These are phyloP conservation scores for Pseudopithomyces chartarum DNA, from an alignment of 2,329 filamentous ascomycete species.

Conservation along the genomic window DNA sequence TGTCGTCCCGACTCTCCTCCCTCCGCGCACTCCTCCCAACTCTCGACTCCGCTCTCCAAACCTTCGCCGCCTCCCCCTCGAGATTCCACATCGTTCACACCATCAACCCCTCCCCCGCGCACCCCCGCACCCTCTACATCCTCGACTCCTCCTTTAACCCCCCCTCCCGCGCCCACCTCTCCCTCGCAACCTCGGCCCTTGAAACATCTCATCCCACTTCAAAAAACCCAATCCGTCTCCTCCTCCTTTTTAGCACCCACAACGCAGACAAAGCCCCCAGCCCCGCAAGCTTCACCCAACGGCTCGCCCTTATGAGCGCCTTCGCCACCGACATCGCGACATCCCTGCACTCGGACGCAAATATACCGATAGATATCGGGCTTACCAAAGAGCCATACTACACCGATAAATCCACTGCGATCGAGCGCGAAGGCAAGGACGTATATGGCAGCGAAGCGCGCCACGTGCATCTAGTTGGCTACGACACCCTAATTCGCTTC, in stretches of 20 bases:
- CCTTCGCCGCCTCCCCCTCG: constrained; percentile 38
- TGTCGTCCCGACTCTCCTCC: constrained; percentile 34
- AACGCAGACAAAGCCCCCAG: constrained; percentile 70
- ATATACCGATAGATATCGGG: constrained; percentile 63
- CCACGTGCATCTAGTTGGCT: constrained; percentile 75
- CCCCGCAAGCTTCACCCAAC: constrained; percentile 69
- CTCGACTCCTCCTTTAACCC: constrained; percentile 72
- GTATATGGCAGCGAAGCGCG: constrained; percentile 43
- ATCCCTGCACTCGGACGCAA: neutral
- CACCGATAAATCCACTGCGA: constrained; percentile 68
- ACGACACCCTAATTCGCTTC: constrained; percentile 75
- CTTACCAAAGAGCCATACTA: constrained; percentile 77
- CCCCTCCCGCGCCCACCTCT: constrained; percentile 63
- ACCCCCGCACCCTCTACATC: constrained; percentile 60
- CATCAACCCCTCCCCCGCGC: constrained; percentile 35
- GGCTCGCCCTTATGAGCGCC: constrained; percentile 72
- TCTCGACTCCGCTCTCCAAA: constrained; percentile 36
- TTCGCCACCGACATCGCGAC: constrained; percentile 64
- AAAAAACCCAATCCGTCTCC: constrained; percentile 51
- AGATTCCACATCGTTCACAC: constrained; percentile 44
- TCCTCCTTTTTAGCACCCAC: constrained; percentile 66
- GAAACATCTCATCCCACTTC: constrained; percentile 40
- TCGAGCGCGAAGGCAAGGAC: constrained; percentile 50
- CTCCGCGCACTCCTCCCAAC: constrained; percentile 37
- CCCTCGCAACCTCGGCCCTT: constrained; percentile 60